A percentile compares a stretch with the other conserved stretches of the same genome.
Conservation (phyloP, 1,139 yeast species). For the Lodderomyces parapsilosis region DNA sequence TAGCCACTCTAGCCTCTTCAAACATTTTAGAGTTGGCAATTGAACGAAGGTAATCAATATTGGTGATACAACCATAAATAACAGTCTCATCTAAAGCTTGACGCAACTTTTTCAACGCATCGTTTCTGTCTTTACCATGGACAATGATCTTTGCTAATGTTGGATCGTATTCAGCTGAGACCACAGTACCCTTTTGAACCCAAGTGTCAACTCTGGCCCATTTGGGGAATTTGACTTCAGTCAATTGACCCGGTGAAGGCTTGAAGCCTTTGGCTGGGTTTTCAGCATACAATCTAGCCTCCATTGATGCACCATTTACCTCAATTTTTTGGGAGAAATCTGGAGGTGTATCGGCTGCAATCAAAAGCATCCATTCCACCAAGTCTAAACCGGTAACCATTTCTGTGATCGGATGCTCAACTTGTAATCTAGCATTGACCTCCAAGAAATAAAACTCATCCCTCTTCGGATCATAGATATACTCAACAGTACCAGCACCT, state of each 20-base stretch:
- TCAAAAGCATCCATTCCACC: slow-evolving; percentile 93
- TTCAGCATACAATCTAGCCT: slow-evolving; percentile 94
- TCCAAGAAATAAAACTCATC: slow-evolving; percentile 93
- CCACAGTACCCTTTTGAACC: slow-evolving; percentile 86
- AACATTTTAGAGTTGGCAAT: slow-evolving; percentile 85
- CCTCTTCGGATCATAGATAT: slow-evolving; percentile 79
- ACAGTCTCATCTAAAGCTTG: slow-evolving; percentile 83
- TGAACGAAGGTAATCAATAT: slow-evolving; percentile 83
- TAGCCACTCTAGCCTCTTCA: slow-evolving; percentile 76
- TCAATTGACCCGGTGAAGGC: slow-evolving; percentile 94
- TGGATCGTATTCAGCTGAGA: slow-evolving; percentile 95
- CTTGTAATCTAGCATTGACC: slow-evolving; percentile 95
- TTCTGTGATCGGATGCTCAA: slow-evolving; percentile 97
- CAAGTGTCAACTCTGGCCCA: slow-evolving; percentile 95
- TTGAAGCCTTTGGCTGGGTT: slow-evolving; percentile 92
- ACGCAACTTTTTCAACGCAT: slow-evolving; percentile 74
- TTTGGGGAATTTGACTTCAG: slow-evolving; percentile 78
- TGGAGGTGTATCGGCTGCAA: slow-evolving; percentile 89
- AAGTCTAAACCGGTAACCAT: slow-evolving; percentile 90
- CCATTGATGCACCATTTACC: slow-evolving; percentile 89
- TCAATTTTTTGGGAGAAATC: slow-evolving; percentile 59
- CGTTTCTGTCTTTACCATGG: slow-evolving; percentile 83
- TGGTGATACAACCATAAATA: slow-evolving; percentile 84
- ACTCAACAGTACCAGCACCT: slow-evolving; percentile 97
- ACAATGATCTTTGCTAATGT: slow-evolving; percentile 95